A percentile compares a stretch with the other conserved stretches of the same genome.
Evolutionary conservation across 169 alveolate species (phyloP).

Genomic region (Neospora caninum): DNA sequence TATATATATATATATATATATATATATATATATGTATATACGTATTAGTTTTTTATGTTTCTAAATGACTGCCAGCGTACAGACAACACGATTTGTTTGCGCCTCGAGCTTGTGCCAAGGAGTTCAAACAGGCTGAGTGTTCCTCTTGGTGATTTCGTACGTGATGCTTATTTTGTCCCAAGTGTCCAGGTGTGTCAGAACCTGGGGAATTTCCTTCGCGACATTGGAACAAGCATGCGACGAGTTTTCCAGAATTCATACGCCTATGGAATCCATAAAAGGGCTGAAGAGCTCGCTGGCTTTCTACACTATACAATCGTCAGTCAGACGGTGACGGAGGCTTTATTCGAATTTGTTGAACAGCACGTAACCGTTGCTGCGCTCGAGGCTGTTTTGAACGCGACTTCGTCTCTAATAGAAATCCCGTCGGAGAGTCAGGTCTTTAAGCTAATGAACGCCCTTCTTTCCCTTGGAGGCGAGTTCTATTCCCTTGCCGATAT

Average conservation of each 20-base stretch:
- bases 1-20: not conserved
- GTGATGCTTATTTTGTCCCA: too few relatives aligned
- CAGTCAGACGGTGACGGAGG: slow-evolving; percentile 15
- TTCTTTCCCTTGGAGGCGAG: slow-evolving; percentile 16
- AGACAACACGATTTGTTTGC: too few relatives aligned
- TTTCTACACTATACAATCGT: not conserved
- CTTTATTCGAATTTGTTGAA: slow-evolving; percentile 4
- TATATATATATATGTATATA: too few relatives aligned
- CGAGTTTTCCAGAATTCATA: not conserved
- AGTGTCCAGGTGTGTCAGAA: slow-evolving; percentile 47
- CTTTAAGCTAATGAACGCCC: slow-evolving; percentile 1
- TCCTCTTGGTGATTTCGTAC: too few relatives aligned
- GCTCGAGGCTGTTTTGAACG: slow-evolving; percentile 23
- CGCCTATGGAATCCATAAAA: not conserved
- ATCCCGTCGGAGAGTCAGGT: slow-evolving; percentile 12
- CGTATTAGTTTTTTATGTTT: too few relatives aligned
- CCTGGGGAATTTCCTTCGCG: slow-evolving; percentile 25
- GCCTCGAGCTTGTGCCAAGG: too few relatives aligned
- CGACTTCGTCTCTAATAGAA: slow-evolving; percentile 11
- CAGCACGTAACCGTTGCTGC: slow-evolving; percentile 24
- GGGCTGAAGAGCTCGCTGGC: slow-evolving; percentile 13
- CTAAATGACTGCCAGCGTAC: too few relatives aligned
- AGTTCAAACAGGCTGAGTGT: too few relatives aligned
- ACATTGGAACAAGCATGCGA: not conserved
- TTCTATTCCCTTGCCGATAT: slow-evolving; percentile 28